These are phyloP conservation scores for Alternaria sp. DNA, from an alignment of 2,329 filamentous ascomycete genomes.

Conservation along the genomic window DNA sequence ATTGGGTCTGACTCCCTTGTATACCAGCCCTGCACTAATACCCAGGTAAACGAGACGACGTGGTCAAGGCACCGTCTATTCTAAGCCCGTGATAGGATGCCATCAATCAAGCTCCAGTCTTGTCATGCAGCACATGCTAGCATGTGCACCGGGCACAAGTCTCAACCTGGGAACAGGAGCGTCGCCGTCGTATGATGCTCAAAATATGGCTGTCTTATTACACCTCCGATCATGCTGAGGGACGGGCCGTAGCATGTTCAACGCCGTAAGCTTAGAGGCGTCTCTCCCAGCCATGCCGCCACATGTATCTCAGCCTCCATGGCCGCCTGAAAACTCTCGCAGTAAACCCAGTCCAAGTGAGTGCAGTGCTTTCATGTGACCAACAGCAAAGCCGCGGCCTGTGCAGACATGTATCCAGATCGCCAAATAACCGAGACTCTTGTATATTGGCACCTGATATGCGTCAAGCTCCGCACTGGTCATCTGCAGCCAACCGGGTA, in stretches of 20 bases:
- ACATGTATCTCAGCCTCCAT: not conserved
- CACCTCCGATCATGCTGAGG: conserved; percentile 31
- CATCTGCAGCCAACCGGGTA: conserved; percentile 28
- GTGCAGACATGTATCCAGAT: conserved; percentile 23
- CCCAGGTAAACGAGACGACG: conserved; percentile 20
- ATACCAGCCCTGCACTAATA: conserved; percentile 29
- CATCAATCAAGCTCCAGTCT: conserved; percentile 27
- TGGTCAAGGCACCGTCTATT: conserved; percentile 23
- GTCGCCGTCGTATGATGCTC: conserved; percentile 3
- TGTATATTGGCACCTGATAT: conserved; percentile 40
- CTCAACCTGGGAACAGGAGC: conserved; percentile 4
- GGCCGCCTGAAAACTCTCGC: not conserved
- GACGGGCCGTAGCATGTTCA: conserved; percentile 36
- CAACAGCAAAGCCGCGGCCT: conserved; percentile 21
- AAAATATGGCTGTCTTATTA: not conserved
- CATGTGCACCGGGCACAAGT: conserved; percentile 6
- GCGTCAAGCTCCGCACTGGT: conserved; percentile 31
- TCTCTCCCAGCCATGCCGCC: not conserved
- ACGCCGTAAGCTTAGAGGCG: conserved; percentile 10
- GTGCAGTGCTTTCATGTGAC: conserved; percentile 38
- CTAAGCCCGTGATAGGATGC: conserved; percentile 30
- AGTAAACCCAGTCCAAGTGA: not conserved
- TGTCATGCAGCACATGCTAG: conserved; percentile 31
- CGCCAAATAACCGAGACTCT: conserved; percentile 45
- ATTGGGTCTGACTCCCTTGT: conserved; percentile 27